Evolutionary conservation across 345 rosid genomes (phyloP), one percentile per base, ranked within the genome.

Genomic region (Excoecaria cochinchinensis): DNA sequence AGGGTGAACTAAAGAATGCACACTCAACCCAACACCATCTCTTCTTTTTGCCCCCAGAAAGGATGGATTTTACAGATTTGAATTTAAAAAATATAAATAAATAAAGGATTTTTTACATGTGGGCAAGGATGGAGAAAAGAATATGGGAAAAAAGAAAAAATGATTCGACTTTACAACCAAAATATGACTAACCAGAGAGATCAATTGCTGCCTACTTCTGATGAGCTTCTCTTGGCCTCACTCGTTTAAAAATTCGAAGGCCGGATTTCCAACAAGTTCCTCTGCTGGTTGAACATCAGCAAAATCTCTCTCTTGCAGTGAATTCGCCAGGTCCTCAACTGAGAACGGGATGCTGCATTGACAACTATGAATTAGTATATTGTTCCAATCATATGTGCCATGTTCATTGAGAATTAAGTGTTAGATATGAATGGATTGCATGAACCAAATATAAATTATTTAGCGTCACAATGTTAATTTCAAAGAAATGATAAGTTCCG

Each of bases 301-400:
- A 76, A 96, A 96, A 76, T 96, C 99, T 74, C 86, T 96, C 84
- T 89, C 99, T 72, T 90, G 90, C 78, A 96, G 78, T 31, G 97
- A 81, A 80, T 67, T 87, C 0, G 98, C 83, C 17, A 96, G 92
- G 75, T 95, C 99, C 12, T 96, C 98, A 13, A 93, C 87, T 21
- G 99, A 93, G 91, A 93, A 96, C 44, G 97, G 99, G 77, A 93
- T 96, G 89, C 98, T 90, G 97, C 67, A 9, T 52, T 70, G 55
- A 39, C 12, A 81, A 68, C 48, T 17, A 50, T 40, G 48, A 65
- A 77, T 83, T 59, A 79, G 74, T 31, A 31, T 31, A 31, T 31
- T 31, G 31, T 31, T 31, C 31, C 2, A 31, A 31, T 31, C 31
- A 31, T 31, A 31, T 31, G 31, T 31, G 1, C 31, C 31, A 31